Conservation (phyloP, 2,329 filamentous ascomycete species). For the Thelonectria olida region DNA sequence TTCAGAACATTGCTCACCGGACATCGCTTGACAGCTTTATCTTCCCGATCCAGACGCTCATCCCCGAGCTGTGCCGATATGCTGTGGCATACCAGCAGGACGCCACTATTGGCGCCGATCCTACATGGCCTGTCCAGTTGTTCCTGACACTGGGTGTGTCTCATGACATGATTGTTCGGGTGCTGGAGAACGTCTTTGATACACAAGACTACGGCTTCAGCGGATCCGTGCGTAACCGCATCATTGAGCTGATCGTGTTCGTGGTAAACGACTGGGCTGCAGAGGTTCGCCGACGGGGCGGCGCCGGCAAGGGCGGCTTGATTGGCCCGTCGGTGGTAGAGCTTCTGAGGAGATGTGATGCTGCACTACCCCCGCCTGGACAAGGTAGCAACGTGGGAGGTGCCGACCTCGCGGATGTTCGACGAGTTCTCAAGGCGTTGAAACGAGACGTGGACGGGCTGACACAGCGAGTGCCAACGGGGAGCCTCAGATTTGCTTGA, state of each 20-base stretch:
- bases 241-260: slow-evolving; percentile 64
- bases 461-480: slow-evolving; percentile 52
- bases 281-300: slow-evolving; percentile 59
- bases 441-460: slow-evolving; percentile 56
- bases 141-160: slow-evolving; percentile 66
- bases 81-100: slow-evolving; percentile 68
- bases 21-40: slow-evolving; percentile 72
- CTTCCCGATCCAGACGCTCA: slow-evolving; percentile 69
- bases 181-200: slow-evolving; percentile 66
- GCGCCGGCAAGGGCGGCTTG: slow-evolving; percentile 48
- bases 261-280: slow-evolving; percentile 60
- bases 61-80: slow-evolving; percentile 71
- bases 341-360: slow-evolving; percentile 60
- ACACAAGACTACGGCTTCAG: slow-evolving; percentile 68
- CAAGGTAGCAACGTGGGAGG: slow-evolving; percentile 56
- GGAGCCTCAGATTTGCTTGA: slow-evolving; percentile 58
- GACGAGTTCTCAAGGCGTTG: slow-evolving; percentile 53
- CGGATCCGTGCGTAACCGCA: slow-evolving; percentile 56
- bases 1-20: slow-evolving; percentile 72
- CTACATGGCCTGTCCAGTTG: slow-evolving; percentile 65
- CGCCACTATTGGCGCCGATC: slow-evolving; percentile 64
- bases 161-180: slow-evolving; percentile 64
- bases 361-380: slow-evolving; percentile 51
- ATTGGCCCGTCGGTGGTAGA: slow-evolving; percentile 58
- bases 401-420: slow-evolving; percentile 54